Base-by-base conservation (phyloP, 2,329 filamentous ascomycete genomes). In the Monosporascus sp. region DNA sequence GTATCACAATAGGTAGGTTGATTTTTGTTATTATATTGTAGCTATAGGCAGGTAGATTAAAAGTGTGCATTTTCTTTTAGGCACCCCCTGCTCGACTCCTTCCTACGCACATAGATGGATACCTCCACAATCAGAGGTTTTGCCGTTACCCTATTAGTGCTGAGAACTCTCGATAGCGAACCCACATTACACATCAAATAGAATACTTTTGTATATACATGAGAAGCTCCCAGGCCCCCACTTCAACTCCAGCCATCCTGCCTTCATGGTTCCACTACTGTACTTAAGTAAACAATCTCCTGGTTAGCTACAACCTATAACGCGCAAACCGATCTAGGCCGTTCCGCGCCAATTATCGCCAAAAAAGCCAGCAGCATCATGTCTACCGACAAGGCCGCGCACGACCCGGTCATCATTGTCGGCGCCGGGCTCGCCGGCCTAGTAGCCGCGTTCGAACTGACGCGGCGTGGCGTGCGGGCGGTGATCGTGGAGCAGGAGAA, bases 401-500 rank as follows among this genome's bases (percentile, higher is more conserved):
- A 38, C 50, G 54, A 68, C 48, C 78, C 72, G 44, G 79, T 80
- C 60, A 74, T 84, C 61, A 77, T 84, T 50, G 70, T 84, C 48
- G 81, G 81, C 60, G 77, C 71, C 42, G 81, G 81, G 49, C 72
- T 84, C 14, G 78, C 81, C 34, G 81, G 80, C n/a, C 76, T 84
- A 8, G 80, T 83, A 18, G 78, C 81, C 3, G 80, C 81, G 44
- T 81, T 75, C 58, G 81, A 84, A 68, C 74, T 84, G 6, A 70
- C 75, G 15, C 69, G 74, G 61, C 76, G 72, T 54, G 68, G 72
- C 49, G 68, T 83, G n/a, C 74, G 73, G 2, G 72, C 72, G 37
- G 54, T 83, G 48, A 66, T 84, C 42, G 50, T 85, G 49, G 82
- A 85, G 66, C 82, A 85, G 62, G 82, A 85, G 62, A 79, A 78